Evolutionary conservation across 2,329 filamentous ascomycete species (phyloP).

Genomic region (Furcasterigmium sp.): DNA sequence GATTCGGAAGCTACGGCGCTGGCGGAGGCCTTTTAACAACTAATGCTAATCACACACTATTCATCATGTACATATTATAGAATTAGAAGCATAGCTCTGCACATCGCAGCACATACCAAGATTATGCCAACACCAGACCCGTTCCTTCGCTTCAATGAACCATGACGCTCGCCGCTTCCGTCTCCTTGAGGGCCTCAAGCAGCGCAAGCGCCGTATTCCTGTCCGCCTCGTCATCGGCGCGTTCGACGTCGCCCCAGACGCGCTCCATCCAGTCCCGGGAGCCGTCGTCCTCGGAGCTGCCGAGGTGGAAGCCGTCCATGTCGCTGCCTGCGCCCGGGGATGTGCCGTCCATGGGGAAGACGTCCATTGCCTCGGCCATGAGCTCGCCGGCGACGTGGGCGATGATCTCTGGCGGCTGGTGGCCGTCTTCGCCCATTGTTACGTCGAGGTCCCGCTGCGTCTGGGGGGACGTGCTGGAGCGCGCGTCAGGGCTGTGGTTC

Average conservation of each 20-base stretch:
- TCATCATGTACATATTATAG: no score
- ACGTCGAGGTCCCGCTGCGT: conserved; percentile 4
- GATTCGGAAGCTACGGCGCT: no score
- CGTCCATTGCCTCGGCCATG: conserved; percentile 22
- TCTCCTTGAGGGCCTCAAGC: conserved; percentile 30
- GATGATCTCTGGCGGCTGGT: conserved; percentile 21
- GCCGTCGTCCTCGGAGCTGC: conserved; percentile 20
- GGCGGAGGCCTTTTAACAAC: no score
- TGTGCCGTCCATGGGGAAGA: conserved; percentile 22
- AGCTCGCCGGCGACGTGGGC: no score
- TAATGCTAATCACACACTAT: no score
- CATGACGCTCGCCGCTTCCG: conserved; percentile 13
- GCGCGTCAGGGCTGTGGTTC: background rate
- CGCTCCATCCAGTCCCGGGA: conserved; percentile 30
- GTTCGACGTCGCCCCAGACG: conserved; percentile 25
- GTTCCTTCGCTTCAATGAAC: no score
- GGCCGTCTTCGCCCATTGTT: conserved; percentile 10
- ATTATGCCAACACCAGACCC: no score
- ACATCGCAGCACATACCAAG: no score
- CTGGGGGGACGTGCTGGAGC: no score
- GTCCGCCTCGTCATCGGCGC: conserved; percentile 22
- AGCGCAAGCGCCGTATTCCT: conserved; percentile 30
- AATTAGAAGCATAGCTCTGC: no score
- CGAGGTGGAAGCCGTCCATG: conserved; percentile 19
- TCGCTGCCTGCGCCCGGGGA: conserved; percentile 15